Base-by-base conservation (phyloP, 1,139 yeast genomes). In the Blastobotrys indianensis region DNA sequence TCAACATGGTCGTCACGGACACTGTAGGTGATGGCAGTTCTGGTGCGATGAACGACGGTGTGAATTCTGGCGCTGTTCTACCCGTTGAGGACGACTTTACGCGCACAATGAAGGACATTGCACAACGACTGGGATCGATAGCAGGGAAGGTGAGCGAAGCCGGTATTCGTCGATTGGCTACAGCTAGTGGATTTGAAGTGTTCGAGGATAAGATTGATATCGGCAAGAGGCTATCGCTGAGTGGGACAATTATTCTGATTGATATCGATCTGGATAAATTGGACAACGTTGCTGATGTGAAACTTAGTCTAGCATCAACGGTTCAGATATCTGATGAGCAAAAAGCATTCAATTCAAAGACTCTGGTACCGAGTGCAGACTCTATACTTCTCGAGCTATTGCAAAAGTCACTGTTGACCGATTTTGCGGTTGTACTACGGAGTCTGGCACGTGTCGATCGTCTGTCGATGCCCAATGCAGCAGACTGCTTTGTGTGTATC, bases 201-300 rank as follows among this genome's bases (percentile, higher is more conserved):
- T 65, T 65, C 46, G 68, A 65, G 43, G 66, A 62, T 30, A 46
- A 46, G 11, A 43, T 56, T 6, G 51, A 55, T 5, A 53, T 47
- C 13, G 62, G 61, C 7, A 31, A n/a, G 16, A 36, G 68, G 15
- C 50, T 66, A 16, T 63, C 68, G 29, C 52, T 66, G 4, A 63
- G 68, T 2, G 69, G 70, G 2, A 58, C 64, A 8, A 62, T 66
- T 30, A 59, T 65, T n/a, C 57, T 66, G 10, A 51, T 66, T 3
- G 69, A 65, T 45, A 57, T 64, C 9, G 42, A 56, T 51, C 45
- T 58, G 34, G 58, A 59, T 37, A 49, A 46, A 10, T 45, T 28
- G 42, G 54, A 54, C 20, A 37, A 38, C 20, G 60, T 55, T 8
- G 44, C 45, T 13, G 52, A 47, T 11, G 64, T 54, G 6, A 51